phyloP scores from a whole-genome alignment of 208 protist species.

The Acanthamoeba triangularis region DNA sequence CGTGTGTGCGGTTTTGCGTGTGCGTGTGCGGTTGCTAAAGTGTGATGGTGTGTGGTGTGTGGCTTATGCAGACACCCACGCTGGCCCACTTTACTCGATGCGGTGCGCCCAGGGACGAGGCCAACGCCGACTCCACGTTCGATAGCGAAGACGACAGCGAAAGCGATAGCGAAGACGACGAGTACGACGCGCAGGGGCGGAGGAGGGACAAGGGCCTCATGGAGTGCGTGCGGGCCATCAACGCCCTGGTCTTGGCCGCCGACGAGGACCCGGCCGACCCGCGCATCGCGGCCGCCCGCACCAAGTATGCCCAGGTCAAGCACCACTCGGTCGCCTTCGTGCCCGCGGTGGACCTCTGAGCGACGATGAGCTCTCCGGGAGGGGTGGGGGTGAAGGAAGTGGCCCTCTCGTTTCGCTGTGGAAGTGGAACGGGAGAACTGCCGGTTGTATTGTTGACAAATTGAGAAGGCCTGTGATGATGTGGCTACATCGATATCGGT shows the following conservation, averaged over 20 bases:
- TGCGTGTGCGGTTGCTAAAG: neutral
- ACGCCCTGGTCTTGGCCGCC: neutral
- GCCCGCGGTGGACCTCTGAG: constrained; percentile 3
- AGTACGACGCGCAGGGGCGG: neutral
- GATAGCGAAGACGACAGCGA: neutral
- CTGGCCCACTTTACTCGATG: constrained; percentile 14
- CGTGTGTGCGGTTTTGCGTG: neutral
- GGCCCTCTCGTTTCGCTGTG: too few species aligned
- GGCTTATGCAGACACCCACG: neutral
- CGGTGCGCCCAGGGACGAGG: too few species aligned
- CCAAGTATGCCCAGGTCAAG: neutral
- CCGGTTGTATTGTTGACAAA: too few species aligned
- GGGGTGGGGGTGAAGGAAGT: too few species aligned
- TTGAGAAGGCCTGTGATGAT: too few species aligned
- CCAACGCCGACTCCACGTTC: too few species aligned
- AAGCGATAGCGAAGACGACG: neutral
- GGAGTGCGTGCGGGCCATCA: constrained; percentile 50
- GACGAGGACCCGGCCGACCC: neutral
- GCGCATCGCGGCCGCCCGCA: neutral
- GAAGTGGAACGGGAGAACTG: too few species aligned
- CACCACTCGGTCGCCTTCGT: constrained; percentile 36
- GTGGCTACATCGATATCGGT: too few species aligned
- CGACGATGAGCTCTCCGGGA: too few species aligned
- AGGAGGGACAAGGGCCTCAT: neutral
- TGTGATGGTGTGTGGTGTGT: neutral